Percentiles rank a stretch among this genome's conserved stretches.
Evolutionary conservation across 2,329 filamentous ascomycete species (phyloP).

Genomic region (Scolecobasidium constrictum): DNA sequence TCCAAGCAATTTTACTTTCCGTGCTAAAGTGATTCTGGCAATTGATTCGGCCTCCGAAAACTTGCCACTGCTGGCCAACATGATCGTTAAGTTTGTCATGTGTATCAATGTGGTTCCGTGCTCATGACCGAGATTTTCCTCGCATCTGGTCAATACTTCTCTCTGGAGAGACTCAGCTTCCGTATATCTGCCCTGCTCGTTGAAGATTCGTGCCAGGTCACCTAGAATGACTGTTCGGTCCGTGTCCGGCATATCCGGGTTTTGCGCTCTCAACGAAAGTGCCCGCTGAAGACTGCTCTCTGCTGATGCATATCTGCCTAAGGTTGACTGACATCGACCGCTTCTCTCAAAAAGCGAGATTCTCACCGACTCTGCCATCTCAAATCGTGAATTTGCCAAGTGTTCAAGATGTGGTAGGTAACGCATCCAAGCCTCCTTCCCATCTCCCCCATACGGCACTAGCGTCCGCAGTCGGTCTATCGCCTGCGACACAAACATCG

Average conservation of each 20-base stretch:
- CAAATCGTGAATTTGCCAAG: neutral
- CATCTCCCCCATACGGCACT: constrained; percentile 7
- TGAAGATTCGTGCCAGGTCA: neutral
- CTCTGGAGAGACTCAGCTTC: neutral
- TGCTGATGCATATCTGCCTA: neutral
- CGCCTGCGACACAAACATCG: constrained; percentile 11
- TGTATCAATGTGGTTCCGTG: neutral
- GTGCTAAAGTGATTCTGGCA: neutral
- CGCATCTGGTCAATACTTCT: neutral
- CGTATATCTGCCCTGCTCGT: neutral
- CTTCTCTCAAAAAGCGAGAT: neutral
- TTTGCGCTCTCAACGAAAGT: neutral
- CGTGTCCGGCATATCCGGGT: neutral
- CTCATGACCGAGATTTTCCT: neutral
- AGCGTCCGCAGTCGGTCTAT: constrained; percentile 1
- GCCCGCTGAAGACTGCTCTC: neutral
- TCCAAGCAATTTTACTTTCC: neutral
- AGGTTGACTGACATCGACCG: neutral
- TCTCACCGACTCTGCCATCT: neutral
- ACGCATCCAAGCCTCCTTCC: constrained; percentile 7
- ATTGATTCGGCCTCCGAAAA: neutral
- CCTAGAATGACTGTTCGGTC: neutral
- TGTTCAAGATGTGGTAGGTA: constrained; percentile 10
- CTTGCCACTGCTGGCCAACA: neutral
- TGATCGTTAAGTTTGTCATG: neutral